These are phyloP conservation scores for Leptographium wingfieldii DNA, from an alignment of 2,329 filamentous ascomycete genomes.

Conservation along the genomic window DNA sequence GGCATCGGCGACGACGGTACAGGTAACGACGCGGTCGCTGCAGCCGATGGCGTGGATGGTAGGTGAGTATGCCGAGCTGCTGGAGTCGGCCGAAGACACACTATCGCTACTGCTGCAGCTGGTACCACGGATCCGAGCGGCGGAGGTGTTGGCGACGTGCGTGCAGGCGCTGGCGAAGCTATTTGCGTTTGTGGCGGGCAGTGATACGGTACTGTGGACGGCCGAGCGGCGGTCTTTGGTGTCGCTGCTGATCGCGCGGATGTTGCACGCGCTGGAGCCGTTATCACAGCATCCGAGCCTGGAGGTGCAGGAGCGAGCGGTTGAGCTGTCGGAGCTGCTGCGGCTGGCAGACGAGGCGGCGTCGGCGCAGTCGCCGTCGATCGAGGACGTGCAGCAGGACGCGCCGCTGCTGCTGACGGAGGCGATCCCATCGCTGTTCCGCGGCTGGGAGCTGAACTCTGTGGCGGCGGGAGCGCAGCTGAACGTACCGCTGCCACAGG, in stretches of 20 bases:
- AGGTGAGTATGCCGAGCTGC: constrained; percentile 71
- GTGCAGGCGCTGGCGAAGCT: constrained; percentile 80
- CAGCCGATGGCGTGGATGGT: constrained; percentile 72
- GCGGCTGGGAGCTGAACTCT: constrained; percentile 80
- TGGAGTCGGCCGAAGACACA: constrained; percentile 57
- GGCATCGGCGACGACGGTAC: constrained; percentile 34
- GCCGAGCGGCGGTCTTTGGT: constrained; percentile 59
- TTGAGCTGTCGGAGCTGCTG: constrained; percentile 83
- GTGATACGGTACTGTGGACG: constrained; percentile 56
- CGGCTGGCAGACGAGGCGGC: constrained; percentile 76
- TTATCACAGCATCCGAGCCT: constrained; percentile 71
- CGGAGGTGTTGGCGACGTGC: constrained; percentile 62
- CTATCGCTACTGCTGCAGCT: constrained; percentile 63
- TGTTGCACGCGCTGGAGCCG: constrained; percentile 71
- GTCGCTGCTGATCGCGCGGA: constrained; percentile 65
- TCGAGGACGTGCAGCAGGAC: constrained; percentile 43
- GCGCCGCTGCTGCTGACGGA: constrained; percentile 78
- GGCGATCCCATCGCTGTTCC: constrained; percentile 78
- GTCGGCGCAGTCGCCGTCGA: constrained; percentile 48
- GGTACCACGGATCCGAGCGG: constrained; percentile 41
- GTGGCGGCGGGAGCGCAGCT: constrained; percentile 71
- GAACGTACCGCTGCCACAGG: constrained; percentile 69
- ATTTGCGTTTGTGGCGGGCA: constrained; percentile 58
- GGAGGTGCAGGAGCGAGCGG: constrained; percentile 88
- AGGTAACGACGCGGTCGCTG: constrained; percentile 52